A percentile compares a stretch with the other conserved stretches of the same genome.
These are phyloP conservation scores for Fusarium dimerum DNA, from an alignment of 2,329 filamentous ascomycete genomes.

Conservation along the genomic window DNA sequence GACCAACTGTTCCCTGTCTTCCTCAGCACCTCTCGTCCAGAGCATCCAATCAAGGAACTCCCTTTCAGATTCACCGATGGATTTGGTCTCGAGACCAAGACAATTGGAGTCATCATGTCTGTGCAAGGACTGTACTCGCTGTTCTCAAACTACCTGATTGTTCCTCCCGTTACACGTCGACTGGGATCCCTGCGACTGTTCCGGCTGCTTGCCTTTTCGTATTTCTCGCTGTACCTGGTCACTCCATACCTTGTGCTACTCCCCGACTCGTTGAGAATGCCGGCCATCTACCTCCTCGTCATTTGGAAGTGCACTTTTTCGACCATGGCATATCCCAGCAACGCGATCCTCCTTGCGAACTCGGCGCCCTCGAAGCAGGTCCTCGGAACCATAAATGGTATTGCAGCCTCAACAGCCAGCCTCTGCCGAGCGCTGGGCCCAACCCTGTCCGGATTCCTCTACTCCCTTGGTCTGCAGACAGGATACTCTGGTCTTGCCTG, in stretches of 20 bases:
- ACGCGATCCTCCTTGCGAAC: slow-evolving; percentile 86
- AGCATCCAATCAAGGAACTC: slow-evolving; percentile 56
- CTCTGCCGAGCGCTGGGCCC: slow-evolving; percentile 87
- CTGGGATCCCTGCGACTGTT: slow-evolving; percentile 82
- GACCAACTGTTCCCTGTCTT: slow-evolving; percentile 94
- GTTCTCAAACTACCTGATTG: slow-evolving; percentile 79
- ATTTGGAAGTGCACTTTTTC: slow-evolving; percentile 93
- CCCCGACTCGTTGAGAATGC: slow-evolving; percentile 68
- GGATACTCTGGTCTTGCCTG: slow-evolving; percentile 89
- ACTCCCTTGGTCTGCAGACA: slow-evolving; percentile 74
- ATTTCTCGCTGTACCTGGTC: slow-evolving; percentile 83
- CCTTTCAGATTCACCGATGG: slow-evolving; percentile 91
- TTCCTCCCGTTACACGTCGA: slow-evolving; percentile 73
- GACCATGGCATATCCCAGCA: slow-evolving; percentile 87
- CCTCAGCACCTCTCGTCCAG: slow-evolving; percentile 66
- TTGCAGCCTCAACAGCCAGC: slow-evolving; percentile 88
- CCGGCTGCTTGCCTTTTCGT: slow-evolving; percentile 75
- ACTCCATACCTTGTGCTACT: slow-evolving; percentile 89
- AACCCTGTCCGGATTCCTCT: slow-evolving; percentile 81
- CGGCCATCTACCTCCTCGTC: slow-evolving; percentile 75
- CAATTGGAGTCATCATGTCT: slow-evolving; percentile 85
- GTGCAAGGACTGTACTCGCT: slow-evolving; percentile 89
- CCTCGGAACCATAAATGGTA: slow-evolving; percentile 89
- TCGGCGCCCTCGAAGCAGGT: slow-evolving; percentile 81
- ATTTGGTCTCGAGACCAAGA: slow-evolving; percentile 79